Conservation (phyloP, 768 basidiomycete genomes). For the Nevesoporus exiguus region DNA sequence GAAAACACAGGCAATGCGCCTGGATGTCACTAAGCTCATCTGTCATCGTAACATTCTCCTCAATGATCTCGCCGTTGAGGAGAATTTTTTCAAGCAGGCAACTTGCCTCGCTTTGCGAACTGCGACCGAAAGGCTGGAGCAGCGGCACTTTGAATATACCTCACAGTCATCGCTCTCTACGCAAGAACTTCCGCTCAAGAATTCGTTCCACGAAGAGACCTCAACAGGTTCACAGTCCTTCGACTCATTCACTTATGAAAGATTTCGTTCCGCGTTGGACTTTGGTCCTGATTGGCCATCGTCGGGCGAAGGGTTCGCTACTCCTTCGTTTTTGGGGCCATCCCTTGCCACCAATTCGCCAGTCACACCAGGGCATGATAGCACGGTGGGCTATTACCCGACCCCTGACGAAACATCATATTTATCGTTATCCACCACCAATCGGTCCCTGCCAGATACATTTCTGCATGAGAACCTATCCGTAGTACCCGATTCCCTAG, state of each 20-base stretch:
- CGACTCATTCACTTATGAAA: slow-evolving; percentile 50
- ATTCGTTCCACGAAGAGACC: slow-evolving; percentile 12
- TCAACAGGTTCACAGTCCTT: slow-evolving; percentile 26
- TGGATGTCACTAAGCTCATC: slow-evolving; percentile 69
- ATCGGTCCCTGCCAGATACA: slow-evolving; percentile 19
- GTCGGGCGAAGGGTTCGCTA: slow-evolving; percentile 36
- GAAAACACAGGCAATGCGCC: slow-evolving; percentile 60
- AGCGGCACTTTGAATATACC: slow-evolving; percentile 32
- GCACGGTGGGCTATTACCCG: slow-evolving; percentile 33
- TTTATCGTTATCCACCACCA: slow-evolving; percentile 19
- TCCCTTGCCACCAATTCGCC: slow-evolving; percentile 37
- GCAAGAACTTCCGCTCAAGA: slow-evolving; percentile 22
- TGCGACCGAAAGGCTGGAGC: slow-evolving; percentile 64
- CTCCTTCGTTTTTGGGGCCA: slow-evolving; percentile 31
- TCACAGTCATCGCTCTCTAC: slow-evolving; percentile 36
- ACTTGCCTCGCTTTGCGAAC: slow-evolving; percentile 71
- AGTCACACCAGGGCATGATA: slow-evolving; percentile 26
- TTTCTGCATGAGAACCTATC: slow-evolving; percentile 45
- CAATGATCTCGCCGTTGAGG: slow-evolving; percentile 72
- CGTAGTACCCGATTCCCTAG: slow-evolving; percentile 43
- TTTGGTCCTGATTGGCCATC: slow-evolving; percentile 48
- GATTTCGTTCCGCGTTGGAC: slow-evolving; percentile 69
- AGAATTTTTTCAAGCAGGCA: slow-evolving; percentile 59
- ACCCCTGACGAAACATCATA: slow-evolving; percentile 26
- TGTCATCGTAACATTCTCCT: slow-evolving; percentile 75